These are phyloP conservation scores for Dioszegia hungarica DNA, from an alignment of 768 basidiomycete genomes.

Conservation along the genomic window DNA sequence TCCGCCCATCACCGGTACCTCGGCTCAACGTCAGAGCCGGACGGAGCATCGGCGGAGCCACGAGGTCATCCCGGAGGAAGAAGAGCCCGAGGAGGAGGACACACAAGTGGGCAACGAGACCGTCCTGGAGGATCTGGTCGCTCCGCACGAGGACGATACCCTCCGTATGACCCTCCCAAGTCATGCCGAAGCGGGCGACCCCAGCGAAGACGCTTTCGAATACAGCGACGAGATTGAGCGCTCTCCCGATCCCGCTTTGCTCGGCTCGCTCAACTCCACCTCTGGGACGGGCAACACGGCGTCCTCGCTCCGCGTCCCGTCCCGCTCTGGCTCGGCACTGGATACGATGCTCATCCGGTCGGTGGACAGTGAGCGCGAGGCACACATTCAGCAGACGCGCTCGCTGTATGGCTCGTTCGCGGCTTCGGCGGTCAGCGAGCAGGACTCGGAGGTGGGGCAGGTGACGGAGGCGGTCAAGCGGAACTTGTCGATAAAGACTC, in stretches of 20 bases:
- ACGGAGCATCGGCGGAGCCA: background rate
- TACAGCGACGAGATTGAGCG: background rate
- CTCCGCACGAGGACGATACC: slow-evolving; percentile 12
- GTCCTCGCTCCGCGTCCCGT: background rate
- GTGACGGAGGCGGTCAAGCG: slow-evolving; percentile 33
- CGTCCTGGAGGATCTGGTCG: slow-evolving; percentile 16
- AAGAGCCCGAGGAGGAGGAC: slow-evolving; percentile 3
- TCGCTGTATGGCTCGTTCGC: slow-evolving; percentile 21
- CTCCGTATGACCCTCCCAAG: background rate
- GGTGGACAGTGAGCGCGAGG: slow-evolving; percentile 8
- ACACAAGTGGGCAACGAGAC: slow-evolving; percentile 18
- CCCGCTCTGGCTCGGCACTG: background rate
- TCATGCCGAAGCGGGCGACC: background rate
- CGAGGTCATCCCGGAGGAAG: slow-evolving; percentile 1
- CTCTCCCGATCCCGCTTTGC: background rate
- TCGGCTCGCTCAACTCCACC: background rate
- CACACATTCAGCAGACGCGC: background rate
- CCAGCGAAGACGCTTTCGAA: background rate
- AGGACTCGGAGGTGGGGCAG: slow-evolving; percentile 36
- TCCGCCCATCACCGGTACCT: too few relatives aligned
- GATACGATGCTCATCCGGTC: background rate
- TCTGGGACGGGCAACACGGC: slow-evolving; percentile 3
- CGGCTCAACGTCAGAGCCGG: too few relatives aligned
- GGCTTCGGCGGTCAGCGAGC: slow-evolving; percentile 22
- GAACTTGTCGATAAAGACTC: slow-evolving; percentile 25